Conservation (phyloP, 495 filamentous ascomycete species). For the Thozetella sp. region DNA sequence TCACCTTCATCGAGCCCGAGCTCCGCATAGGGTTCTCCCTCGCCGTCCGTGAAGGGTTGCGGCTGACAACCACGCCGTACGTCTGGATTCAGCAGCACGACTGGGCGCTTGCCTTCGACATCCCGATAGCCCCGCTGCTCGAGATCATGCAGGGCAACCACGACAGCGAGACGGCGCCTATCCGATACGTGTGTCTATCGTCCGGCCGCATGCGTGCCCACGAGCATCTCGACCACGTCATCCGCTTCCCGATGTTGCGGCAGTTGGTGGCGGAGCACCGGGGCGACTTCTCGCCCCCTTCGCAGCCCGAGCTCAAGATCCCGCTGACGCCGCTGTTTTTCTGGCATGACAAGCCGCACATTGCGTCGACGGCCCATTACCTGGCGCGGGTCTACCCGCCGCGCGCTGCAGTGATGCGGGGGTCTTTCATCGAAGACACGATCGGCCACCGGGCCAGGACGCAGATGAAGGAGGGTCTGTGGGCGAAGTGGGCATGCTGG, state of each 20-base stretch:
- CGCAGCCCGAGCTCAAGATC: slow-evolving; percentile 15
- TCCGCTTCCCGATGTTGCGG: slow-evolving; percentile 31
- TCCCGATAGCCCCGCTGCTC: slow-evolving; percentile 35
- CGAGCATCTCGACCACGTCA: slow-evolving; percentile 39
- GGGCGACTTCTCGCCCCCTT: slow-evolving; percentile 26
- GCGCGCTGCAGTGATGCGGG: slow-evolving; percentile 36
- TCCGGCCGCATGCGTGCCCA: slow-evolving; percentile 44
- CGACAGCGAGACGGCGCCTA: slow-evolving; percentile 14
- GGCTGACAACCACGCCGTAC: slow-evolving; percentile 40
- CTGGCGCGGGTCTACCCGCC: slow-evolving; percentile 39
- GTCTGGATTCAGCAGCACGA: slow-evolving; percentile 54
- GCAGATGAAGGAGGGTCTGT: slow-evolving; percentile 48
- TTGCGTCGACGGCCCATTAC: slow-evolving; percentile 44
- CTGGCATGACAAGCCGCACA: slow-evolving; percentile 52
- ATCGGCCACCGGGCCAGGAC: slow-evolving; percentile 43
- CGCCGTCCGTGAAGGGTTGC: slow-evolving; percentile 42
- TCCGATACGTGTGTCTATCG: slow-evolving; percentile 41
- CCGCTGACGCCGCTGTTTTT: slow-evolving; percentile 50
- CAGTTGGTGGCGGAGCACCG: slow-evolving; percentile 36
- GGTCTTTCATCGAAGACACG: slow-evolving; percentile 48
- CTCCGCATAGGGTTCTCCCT: slow-evolving; percentile 46
- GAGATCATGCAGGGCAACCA: slow-evolving; percentile 35
- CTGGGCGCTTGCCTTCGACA: slow-evolving; percentile 40
- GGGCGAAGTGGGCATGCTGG: slow-evolving; percentile 49
- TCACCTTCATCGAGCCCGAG: slow-evolving; percentile 41